phyloP scores from a whole-genome alignment of 768 basidiomycete genomes.

The Boletus pseudopeckii region DNA sequence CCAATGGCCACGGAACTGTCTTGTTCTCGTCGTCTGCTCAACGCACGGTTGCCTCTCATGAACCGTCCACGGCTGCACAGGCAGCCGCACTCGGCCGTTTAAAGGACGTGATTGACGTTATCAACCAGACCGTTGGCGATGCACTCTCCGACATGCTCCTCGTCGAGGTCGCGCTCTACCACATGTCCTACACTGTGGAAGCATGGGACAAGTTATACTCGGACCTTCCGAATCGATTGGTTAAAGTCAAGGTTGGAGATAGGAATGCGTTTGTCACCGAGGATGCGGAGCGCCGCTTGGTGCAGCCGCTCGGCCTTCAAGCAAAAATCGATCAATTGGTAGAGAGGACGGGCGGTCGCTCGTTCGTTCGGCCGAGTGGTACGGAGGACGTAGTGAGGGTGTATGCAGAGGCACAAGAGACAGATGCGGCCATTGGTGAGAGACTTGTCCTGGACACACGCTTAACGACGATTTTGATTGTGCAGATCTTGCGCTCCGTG shows the following conservation, averaged over 20 bases:
- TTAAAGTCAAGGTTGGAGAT: conserved; percentile 87
- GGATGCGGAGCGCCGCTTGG: conserved; percentile 89
- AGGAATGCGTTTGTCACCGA: conserved; percentile 82
- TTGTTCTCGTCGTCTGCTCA: conserved; percentile 82
- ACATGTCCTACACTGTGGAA: conserved; percentile 75
- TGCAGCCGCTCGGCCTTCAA: conserved; percentile 78
- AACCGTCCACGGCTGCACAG: conserved; percentile 81
- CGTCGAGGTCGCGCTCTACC: conserved; percentile 88
- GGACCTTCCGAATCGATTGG: conserved; percentile 91
- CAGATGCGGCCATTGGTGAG: conserved; percentile 76
- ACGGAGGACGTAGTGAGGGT: conserved; percentile 98
- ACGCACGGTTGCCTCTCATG: conserved; percentile 53
- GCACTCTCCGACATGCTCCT: conserved; percentile 94
- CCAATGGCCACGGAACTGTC: conserved; percentile 98
- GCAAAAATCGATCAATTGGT: conserved; percentile 78
- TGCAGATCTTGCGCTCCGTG: conserved; percentile 78
- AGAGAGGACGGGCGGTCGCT: conserved; percentile 78
- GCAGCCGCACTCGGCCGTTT: conserved; percentile 76
- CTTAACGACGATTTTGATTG: conserved; percentile 3
- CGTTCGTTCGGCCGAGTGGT: conserved; percentile 94
- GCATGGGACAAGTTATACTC: conserved; percentile 94
- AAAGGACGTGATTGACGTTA: conserved; percentile 72
- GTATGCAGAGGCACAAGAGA: conserved; percentile 85
- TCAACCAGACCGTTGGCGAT: conserved; percentile 98
- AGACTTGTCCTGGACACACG: not conserved